Percentiles rank a stretch among this genome's conserved stretches.
phyloP scores from a whole-genome alignment of 1,139 yeast genomes.

The Yamadazyma spencermartinsiae region DNA sequence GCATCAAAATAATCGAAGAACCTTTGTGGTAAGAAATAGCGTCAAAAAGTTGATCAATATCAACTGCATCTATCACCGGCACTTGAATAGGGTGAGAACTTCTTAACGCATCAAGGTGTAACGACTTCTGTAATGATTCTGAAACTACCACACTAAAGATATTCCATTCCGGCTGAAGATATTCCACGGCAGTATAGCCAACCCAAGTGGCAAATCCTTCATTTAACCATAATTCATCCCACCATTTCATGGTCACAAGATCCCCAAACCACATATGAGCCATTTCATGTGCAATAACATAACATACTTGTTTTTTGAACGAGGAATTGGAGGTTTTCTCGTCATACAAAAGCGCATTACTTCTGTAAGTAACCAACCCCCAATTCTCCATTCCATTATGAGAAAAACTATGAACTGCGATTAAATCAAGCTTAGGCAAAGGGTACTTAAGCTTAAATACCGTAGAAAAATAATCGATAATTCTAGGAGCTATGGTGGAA shows the following conservation, averaged over 20 bases:
- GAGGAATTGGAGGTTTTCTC: conserved; percentile 65
- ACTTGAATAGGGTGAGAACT: conserved; percentile 87
- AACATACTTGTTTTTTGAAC: conserved; percentile 77
- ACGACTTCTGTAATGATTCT: conserved; percentile 68
- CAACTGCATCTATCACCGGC: conserved; percentile 76
- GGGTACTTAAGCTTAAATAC: conserved; percentile 69
- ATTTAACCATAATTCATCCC: conserved; percentile 65
- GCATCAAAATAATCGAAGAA: conserved; percentile 72
- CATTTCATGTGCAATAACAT: conserved; percentile 85
- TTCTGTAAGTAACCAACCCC: conserved; percentile 83
- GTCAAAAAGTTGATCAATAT: conserved; percentile 83
- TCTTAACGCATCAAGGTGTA: conserved; percentile 68
- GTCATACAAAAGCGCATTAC: conserved; percentile 70
- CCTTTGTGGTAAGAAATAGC: conserved; percentile 84
- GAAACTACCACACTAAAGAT: conserved; percentile 75
- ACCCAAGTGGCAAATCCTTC: conserved; percentile 82
- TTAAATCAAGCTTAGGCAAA: conserved; percentile 71
- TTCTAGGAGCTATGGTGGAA: conserved; percentile 64
- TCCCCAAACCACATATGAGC: conserved; percentile 79
- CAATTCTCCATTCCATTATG: conserved; percentile 92
- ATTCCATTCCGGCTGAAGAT: conserved; percentile 83
- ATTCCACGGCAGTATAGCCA: conserved; percentile 77
- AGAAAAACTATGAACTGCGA: conserved; percentile 74
- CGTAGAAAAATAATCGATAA: conserved; percentile 63
- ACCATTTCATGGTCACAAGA: conserved; percentile 63